phyloP scores from a whole-genome alignment of 2,329 filamentous ascomycete genomes.

The Passalora sequoiae region DNA sequence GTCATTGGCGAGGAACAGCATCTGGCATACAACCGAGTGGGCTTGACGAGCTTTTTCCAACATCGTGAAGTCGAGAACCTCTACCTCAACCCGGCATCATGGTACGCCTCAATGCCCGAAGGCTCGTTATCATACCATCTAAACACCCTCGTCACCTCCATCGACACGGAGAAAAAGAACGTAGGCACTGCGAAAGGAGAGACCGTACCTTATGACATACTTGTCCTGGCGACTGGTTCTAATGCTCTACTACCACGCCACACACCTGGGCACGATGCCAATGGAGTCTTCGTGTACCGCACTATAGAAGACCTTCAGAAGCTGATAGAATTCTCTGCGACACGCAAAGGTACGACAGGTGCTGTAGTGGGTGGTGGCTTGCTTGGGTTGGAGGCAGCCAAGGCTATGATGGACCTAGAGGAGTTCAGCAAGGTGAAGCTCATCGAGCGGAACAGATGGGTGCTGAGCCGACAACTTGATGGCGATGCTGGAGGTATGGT shows the following conservation, averaged over 20 bases:
- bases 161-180: conserved; percentile 58
- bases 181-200: conserved; percentile 67
- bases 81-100: conserved; percentile 80
- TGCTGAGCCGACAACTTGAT: conserved; percentile 77
- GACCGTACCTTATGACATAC: conserved; percentile 67
- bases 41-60: conserved; percentile 82
- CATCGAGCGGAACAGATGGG: conserved; percentile 77
- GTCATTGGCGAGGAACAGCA: conserved; percentile 86
- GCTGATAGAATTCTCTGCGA: conserved; percentile 67
- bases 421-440: conserved; percentile 69
- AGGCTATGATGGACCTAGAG: conserved; percentile 83
- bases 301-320: conserved; percentile 75
- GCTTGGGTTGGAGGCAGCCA: conserved; percentile 80
- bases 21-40: conserved; percentile 86
- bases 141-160: conserved; percentile 67
- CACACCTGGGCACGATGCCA: conserved; percentile 72
- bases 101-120: conserved; percentile 65
- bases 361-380: conserved; percentile 79
- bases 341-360: conserved; percentile 62
- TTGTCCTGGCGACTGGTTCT: conserved; percentile 81
- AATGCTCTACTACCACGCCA: conserved; percentile 69
- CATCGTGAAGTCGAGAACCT: conserved; percentile 79
- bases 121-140: conserved; percentile 68
- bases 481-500: conserved; percentile 75
- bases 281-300: conserved; percentile 83